These are phyloP conservation scores for Plasmodium ovale DNA, from an alignment of 169 alveolate genomes.

Conservation along the genomic window DNA sequence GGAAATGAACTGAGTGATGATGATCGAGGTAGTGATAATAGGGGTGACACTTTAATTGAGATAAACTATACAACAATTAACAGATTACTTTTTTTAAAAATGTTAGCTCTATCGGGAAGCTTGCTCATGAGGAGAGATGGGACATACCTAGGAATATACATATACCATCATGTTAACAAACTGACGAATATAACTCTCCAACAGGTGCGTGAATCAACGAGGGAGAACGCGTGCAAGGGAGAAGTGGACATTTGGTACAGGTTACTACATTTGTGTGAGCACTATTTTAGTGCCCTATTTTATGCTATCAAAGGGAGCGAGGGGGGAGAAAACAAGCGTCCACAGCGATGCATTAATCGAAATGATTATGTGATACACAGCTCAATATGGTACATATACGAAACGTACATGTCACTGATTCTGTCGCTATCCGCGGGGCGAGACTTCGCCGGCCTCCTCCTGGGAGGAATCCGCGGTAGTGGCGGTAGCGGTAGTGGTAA, in stretches of 20 bases:
- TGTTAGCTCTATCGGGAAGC: slow-evolving; percentile 22
- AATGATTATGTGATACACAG: not conserved
- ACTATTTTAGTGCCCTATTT: slow-evolving; percentile 32
- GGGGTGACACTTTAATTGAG: too few relatives aligned
- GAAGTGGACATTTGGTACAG: not conserved
- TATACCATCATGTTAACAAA: slow-evolving; percentile 15
- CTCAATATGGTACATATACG: slow-evolving; percentile 30
- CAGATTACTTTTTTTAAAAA: slow-evolving; percentile 27
- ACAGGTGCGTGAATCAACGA: not conserved
- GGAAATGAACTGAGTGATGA: too few relatives aligned
- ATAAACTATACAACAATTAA: slow-evolving; percentile 12
- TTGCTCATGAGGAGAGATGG: not conserved
- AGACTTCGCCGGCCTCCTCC: not conserved
- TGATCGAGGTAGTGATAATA: too few relatives aligned
- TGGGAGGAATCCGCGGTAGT: not conserved
- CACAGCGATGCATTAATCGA: not conserved
- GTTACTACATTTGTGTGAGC: slow-evolving; percentile 33
- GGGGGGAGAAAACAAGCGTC: not conserved
- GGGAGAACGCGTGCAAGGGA: not conserved
- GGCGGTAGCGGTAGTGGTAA: not conserved
- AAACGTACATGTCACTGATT: slow-evolving; percentile 23
- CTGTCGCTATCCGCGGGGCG: not conserved
- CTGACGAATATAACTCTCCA: slow-evolving; percentile 7
- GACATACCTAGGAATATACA: slow-evolving; percentile 13
- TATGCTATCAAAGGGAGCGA: slow-evolving; percentile 13